These are phyloP conservation scores for Backusella tuberculispora DNA, from an alignment of 192 early-diverging fungal species.

Conservation along the genomic window DNA sequence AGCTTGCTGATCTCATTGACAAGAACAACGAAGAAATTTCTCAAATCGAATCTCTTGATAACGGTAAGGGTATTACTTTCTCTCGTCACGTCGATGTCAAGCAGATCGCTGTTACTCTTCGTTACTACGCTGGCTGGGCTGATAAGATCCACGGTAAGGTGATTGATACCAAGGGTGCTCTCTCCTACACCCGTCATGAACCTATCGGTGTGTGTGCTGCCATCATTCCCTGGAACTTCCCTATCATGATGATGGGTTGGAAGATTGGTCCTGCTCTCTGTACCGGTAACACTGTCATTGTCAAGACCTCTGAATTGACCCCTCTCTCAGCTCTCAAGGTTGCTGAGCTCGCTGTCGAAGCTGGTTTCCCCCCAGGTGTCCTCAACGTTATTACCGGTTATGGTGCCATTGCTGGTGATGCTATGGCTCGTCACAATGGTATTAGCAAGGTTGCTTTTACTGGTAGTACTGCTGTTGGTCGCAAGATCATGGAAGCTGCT, in stretches of 20 bases:
- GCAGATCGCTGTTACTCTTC: slow-evolving; percentile 59
- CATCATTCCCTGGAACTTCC: slow-evolving; percentile 84
- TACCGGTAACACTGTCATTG: slow-evolving; percentile 73
- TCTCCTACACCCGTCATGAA: slow-evolving; percentile 61
- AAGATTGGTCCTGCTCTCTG: slow-evolving; percentile 84
- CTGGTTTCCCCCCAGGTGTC: slow-evolving; percentile 79
- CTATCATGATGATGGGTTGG: slow-evolving; percentile 73
- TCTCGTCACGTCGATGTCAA: slow-evolving; percentile 67
- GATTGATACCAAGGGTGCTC: slow-evolving; percentile 49
- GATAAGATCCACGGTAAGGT: slow-evolving; percentile 63
- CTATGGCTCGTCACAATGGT: slow-evolving; percentile 69
- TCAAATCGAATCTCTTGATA: slow-evolving; percentile 71
- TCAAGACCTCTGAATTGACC: slow-evolving; percentile 80
- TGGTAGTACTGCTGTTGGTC: slow-evolving; percentile 71
- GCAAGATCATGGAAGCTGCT: slow-evolving; percentile 59
- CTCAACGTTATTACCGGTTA: slow-evolving; percentile 86
- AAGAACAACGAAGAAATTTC: slow-evolving; percentile 54
- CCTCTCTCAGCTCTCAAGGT: slow-evolving; percentile 67
- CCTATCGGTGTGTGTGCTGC: slow-evolving; percentile 75
- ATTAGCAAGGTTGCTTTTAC: slow-evolving; percentile 81
- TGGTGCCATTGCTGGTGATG: slow-evolving; percentile 64
- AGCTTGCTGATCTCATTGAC: slow-evolving; percentile 61
- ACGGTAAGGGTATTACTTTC: slow-evolving; percentile 72
- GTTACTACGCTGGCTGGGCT: slow-evolving; percentile 77
- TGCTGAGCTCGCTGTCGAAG: slow-evolving; percentile 64